phyloP scores from a whole-genome alignment of 2,329 filamentous ascomycete genomes.

The Nemania diffusa region DNA sequence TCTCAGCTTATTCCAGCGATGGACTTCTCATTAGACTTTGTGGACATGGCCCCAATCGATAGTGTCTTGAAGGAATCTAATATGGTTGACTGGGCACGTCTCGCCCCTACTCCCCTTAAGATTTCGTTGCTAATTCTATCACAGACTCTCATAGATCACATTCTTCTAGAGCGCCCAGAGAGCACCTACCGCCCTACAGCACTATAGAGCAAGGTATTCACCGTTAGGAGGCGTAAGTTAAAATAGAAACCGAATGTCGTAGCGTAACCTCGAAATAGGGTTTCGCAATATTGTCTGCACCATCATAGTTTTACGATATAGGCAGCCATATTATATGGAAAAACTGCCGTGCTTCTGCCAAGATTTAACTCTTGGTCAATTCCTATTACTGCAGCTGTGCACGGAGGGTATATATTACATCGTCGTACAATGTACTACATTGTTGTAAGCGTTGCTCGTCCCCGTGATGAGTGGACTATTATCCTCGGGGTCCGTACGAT shows the following conservation, averaged over 20 bases:
- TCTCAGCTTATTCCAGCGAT: conserved; percentile 40
- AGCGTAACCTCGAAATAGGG: neutral
- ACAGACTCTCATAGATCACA: conserved; percentile 46
- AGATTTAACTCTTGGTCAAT: neutral
- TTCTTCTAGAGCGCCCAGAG: conserved; percentile 45
- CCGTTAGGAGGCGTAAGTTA: neutral
- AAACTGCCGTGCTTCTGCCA: conserved; percentile 1
- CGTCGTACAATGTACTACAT: neutral
- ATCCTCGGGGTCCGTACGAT: neutral
- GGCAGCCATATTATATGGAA: neutral
- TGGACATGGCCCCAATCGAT: conserved; percentile 52
- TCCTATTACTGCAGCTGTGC: neutral
- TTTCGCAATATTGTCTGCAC: neutral
- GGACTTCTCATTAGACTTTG: conserved; percentile 47
- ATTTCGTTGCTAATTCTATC: conserved; percentile 30
- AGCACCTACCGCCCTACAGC: conserved; percentile 38
- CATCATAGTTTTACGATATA: neutral
- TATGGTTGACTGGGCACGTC: conserved; percentile 56
- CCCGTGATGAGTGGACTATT: neutral
- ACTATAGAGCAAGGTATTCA: neutral
- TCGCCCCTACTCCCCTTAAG: neutral
- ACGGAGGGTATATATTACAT: neutral
- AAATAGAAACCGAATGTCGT: neutral
- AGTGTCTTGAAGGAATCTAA: conserved; percentile 50
- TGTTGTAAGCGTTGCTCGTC: neutral